Evolutionary conservation across 768 basidiomycete genomes (phyloP), one percentile per base, ranked within the genome.

Genomic region (Ephemerocybe angulata): DNA sequence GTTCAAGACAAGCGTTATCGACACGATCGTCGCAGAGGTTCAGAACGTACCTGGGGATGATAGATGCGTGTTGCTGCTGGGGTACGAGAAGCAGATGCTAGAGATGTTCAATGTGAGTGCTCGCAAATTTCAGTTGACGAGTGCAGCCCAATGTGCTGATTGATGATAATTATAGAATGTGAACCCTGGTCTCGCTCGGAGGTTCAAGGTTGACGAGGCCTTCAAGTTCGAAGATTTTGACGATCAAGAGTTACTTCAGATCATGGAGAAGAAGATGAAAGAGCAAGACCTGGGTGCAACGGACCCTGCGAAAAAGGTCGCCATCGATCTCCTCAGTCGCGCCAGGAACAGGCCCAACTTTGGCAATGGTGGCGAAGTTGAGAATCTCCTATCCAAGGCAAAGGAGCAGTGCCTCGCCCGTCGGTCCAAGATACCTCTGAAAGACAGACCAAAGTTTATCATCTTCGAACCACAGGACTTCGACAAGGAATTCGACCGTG

Each of bases 11-110:
- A 76, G 85, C 0, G 87, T 88, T 38, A 85, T 88, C 27, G 87
- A 88, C 61, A 87, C 86, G 0, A 79, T 88, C 27, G 86, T 88
- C 0, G 87, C 87, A 0, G 87, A 88, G 64, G 79, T 88, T 2
- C 86, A 88, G 60, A 85, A 78, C 42, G 76, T 76, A 0, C 83
- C 83, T 1, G 85, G 86, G 3, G 87, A 88, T 62, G 86, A 88
- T 62, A 76, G 85, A 28, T 86, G 84, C 51, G 82, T 88, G 0
- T 68, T 88, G 11, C 65, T 88, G 41, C 63, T 86, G 1, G 87
- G 86, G 0, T 88, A 88, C 65, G 80, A 82, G 54, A 72, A 79
- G 4, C 73, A 86, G 60, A 87, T 88, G 78, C 63, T 68, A n/a
- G 82, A 87, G 24, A 88, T 88, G 87, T 87, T 87, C 67, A 84